phyloP scores from a whole-genome alignment of 106 monocot genomes.

The Platanthera zijinensis region DNA sequence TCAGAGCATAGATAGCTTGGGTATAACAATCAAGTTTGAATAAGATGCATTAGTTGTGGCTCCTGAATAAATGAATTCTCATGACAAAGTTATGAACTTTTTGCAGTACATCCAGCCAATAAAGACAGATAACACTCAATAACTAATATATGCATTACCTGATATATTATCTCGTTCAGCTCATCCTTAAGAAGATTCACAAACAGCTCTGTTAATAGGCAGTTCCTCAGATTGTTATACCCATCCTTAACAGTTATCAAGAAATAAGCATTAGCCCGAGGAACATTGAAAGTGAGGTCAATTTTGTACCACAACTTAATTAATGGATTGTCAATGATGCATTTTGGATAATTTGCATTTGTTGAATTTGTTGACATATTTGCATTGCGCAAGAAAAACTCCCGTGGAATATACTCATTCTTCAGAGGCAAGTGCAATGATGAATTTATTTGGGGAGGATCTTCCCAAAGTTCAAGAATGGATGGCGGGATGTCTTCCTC shows the following conservation, averaged over 20 bases:
- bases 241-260: conserved; percentile 85
- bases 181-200: conserved; percentile 86
- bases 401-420: conserved; percentile 83
- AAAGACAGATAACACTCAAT: background rate
- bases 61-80: background rate
- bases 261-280: conserved; percentile 89
- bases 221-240: conserved; percentile 45
- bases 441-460: conserved; percentile 43
- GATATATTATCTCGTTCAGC: conserved; percentile 85
- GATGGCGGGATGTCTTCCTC: conserved; percentile 69
- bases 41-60: no score
- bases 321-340: conserved; percentile 68
- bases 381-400: conserved; percentile 63
- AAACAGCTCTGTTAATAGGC: conserved; percentile 79
- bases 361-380: conserved; percentile 12
- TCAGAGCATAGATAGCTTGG: no score
- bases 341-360: conserved; percentile 35
- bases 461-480: conserved; percentile 58
- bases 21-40: no score
- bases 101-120: background rate
- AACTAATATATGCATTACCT: conserved; percentile 39
- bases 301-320: conserved; percentile 89
- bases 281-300: conserved; percentile 82
- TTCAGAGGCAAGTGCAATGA: conserved; percentile 71
- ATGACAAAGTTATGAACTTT: background rate